Base-by-base conservation (phyloP, 2,329 filamentous ascomycete species). In the Paraphoma chrysanthemicola region DNA sequence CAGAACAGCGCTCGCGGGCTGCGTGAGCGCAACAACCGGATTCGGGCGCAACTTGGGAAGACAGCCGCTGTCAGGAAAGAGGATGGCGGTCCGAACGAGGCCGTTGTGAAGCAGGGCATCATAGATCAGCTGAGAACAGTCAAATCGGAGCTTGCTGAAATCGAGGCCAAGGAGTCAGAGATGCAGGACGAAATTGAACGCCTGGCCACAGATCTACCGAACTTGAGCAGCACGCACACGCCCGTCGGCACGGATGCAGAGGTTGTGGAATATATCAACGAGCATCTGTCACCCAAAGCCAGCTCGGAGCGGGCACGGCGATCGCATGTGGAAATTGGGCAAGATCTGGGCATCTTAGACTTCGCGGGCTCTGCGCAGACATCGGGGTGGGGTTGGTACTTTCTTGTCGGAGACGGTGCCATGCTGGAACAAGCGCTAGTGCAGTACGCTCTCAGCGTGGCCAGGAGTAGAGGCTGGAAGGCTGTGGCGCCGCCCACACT, bases 311-410 rank as follows among this genome's bases (percentile, higher is more conserved):
- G n/a, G 33, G 10, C 33, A 6, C 31, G 10, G 14, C 83, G 87
- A 42, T 94, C 91, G 0, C 93, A 97, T 75, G 90, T 95, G 7
- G 86, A 94, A 64, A 94, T 99, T 66, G 95, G 95, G 31, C 83
- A 87, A 4, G 87, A 93, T 70, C 85, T 99, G n/a, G 88, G 89
- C 33, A 84, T 99, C n/a, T 82, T 99, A 49, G 94, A 99, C 79
- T 97, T 99, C 71, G 83, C 90, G 5, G 88, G 85, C 56, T 92
- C 93, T 5, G 89, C 89, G 1, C 88, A 86, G n/a, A 89, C 92
- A 1, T 91, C 90, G 3, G 95, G 95, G 38, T 99, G 94, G 94
- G 95, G 95, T 1, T 99, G 93, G 92, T 99, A 99, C 80, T 98
- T 93, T 78, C 86, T 99, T 10, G 82, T 92, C n/a, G 92, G 94